Evolutionary conservation across 2,329 filamentous ascomycete genomes (phyloP).

Genomic region (Calycina herbarum): DNA sequence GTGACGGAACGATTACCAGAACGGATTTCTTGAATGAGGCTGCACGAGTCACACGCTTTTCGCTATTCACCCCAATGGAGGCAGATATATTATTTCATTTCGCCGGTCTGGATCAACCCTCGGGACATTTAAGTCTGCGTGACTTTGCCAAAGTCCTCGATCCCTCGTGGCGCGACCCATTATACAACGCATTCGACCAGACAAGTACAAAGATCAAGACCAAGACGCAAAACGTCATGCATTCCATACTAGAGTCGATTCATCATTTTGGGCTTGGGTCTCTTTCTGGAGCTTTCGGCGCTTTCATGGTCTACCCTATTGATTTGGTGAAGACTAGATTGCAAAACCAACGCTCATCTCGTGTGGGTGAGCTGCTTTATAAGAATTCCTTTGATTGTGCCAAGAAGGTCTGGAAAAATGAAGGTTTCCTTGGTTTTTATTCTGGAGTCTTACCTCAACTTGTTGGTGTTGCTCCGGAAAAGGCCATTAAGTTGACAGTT

Average conservation of each 20-base stretch:
- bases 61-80: slow-evolving; percentile 97
- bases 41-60: slow-evolving; percentile 86
- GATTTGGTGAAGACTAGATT: slow-evolving; percentile 98
- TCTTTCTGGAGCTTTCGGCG: slow-evolving; percentile 91
- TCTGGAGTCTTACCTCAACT: slow-evolving; percentile 93
- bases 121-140: slow-evolving; percentile 74
- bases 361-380: slow-evolving; percentile 85
- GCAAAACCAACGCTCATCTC: slow-evolving; percentile 88
- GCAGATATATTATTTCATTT: slow-evolving; percentile 99
- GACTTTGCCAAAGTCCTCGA: slow-evolving; percentile 97
- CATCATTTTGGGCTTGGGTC: slow-evolving; percentile 92
- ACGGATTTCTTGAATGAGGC: slow-evolving; percentile 95
- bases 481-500: slow-evolving; percentile 98
- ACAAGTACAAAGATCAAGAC: slow-evolving; percentile 52
- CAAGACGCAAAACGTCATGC: slow-evolving; percentile 57
- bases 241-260: slow-evolving; percentile 69
- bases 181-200: slow-evolving; percentile 40
- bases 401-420: slow-evolving; percentile 87
- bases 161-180: slow-evolving; percentile 76
- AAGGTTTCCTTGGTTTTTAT: slow-evolving; percentile 87
- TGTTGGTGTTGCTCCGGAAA: slow-evolving; percentile 97
- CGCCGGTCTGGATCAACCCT: slow-evolving; percentile 85
- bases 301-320: slow-evolving; percentile 99
- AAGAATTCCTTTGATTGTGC: slow-evolving; percentile 98
- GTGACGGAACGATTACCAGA: slow-evolving; percentile 89